phyloP scores from a whole-genome alignment of 148 eudicot genomes.

The Gaultheria prostrata region DNA sequence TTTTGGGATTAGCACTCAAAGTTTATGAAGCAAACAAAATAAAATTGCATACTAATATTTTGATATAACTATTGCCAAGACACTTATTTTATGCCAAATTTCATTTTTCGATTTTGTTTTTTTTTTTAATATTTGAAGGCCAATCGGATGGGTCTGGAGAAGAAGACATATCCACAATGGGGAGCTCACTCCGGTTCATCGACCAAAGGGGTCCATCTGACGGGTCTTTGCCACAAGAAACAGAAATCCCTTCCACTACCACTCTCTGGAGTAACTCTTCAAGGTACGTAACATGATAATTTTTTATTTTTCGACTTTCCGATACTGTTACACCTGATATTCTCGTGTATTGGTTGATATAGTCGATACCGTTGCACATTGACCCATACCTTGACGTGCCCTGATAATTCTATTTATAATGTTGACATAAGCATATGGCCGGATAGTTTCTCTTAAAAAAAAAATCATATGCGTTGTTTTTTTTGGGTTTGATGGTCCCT shows the following conservation, averaged over 20 bases:
- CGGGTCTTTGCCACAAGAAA: constrained; percentile 31
- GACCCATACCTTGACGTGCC: too few species aligned
- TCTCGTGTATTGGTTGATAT: too few species aligned
- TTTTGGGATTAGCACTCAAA: too few species aligned
- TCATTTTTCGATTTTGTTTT: background rate
- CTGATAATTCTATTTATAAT: too few species aligned
- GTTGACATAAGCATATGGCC: too few species aligned
- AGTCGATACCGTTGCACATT: too few species aligned
- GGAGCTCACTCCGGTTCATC: constrained; percentile 22
- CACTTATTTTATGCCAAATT: background rate
- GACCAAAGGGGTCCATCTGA: constrained; percentile 43
- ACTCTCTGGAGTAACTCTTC: constrained; percentile 54
- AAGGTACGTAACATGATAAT: constrained; percentile 21
- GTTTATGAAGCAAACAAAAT: too few species aligned
- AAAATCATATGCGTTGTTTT: too few species aligned
- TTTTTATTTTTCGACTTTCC: background rate
- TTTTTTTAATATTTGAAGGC: constrained; percentile 23
- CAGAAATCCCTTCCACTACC: constrained; percentile 31
- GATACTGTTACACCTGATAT: too few species aligned
- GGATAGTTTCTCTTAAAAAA: too few species aligned
- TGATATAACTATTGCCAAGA: background rate
- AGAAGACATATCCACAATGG: constrained; percentile 44
- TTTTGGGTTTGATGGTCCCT: too few species aligned
- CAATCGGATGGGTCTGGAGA: constrained; percentile 56
- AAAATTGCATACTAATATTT: too few species aligned